Percentiles rank a stretch among this genome's conserved stretches.
These are phyloP conservation scores for Austropuccinia psidii DNA, from an alignment of 1,284 basidiomycete genomes.

Conservation along the genomic window DNA sequence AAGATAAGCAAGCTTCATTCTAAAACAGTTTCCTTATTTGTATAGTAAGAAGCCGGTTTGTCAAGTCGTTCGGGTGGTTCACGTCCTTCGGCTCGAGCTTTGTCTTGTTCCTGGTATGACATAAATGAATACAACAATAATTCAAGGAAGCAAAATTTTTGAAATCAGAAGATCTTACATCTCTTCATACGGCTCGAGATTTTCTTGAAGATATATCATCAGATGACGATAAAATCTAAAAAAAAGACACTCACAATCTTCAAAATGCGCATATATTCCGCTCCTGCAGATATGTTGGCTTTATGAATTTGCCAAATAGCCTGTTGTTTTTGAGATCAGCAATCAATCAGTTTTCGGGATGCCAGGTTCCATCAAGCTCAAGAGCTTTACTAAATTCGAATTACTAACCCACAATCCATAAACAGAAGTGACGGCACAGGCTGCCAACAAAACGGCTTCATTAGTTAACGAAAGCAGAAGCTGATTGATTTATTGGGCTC, in stretches of 20 bases:
- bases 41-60: conserved; percentile 29
- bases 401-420: conserved; percentile 33
- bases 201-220: too few species aligned
- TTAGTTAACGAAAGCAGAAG: neutral
- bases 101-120: conserved; percentile 23
- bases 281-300: conserved; percentile 34
- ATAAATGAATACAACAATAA: neutral
- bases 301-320: conserved; percentile 37
- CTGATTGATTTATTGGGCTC: neutral
- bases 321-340: too few species aligned
- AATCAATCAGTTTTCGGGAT: too few species aligned
- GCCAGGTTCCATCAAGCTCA: too few species aligned
- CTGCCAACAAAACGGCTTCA: neutral
- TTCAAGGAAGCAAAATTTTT: neutral
- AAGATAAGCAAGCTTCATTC: too few species aligned
- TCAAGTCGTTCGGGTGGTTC: conserved; percentile 24
- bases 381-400: too few species aligned
- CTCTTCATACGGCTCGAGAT: neutral
- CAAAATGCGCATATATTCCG: conserved; percentile 33
- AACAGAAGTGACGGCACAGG: conserved; percentile 30
- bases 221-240: neutral
- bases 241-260: conserved; percentile 7
- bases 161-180: neutral
- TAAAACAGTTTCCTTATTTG: neutral
- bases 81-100: conserved; percentile 21